A percentile compares a stretch with the other conserved stretches of the same genome.
Conservation (phyloP, 768 basidiomycete species). For the Chalciporus sphaerocephalus region DNA sequence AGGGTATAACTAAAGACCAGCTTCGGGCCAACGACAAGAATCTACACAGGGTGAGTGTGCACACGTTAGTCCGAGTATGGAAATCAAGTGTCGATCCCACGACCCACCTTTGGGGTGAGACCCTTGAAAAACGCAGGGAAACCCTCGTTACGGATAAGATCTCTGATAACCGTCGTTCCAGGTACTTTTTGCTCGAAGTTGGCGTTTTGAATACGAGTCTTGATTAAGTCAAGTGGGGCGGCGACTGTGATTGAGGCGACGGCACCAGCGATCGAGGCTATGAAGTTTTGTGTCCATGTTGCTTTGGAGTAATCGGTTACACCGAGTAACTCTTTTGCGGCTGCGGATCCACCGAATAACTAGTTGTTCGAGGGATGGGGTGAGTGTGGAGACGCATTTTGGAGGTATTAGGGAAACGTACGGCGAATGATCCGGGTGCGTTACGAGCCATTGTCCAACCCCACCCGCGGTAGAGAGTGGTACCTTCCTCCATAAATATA, state of each 20-base stretch:
- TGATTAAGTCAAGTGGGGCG: slow-evolving; percentile 92
- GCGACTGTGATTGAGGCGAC: slow-evolving; percentile 94
- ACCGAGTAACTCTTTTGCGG: slow-evolving; percentile 90
- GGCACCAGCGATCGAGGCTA: slow-evolving; percentile 91
- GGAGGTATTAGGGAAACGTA: slow-evolving; percentile 37
- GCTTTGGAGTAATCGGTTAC: slow-evolving; percentile 88
- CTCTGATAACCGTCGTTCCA: slow-evolving; percentile 77
- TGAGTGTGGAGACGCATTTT: neutral
- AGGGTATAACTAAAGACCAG: slow-evolving; percentile 98
- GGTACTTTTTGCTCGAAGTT: slow-evolving; percentile 87
- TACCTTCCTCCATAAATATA: slow-evolving; percentile 89
- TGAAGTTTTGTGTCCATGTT: slow-evolving; percentile 97
- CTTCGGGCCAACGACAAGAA: slow-evolving; percentile 95
- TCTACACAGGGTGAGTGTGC: slow-evolving; percentile 44
- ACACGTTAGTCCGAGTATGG: neutral
- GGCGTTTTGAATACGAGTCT: slow-evolving; percentile 97
- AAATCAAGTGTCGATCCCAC: neutral
- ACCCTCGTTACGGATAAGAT: slow-evolving; percentile 86
- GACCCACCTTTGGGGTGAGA: slow-evolving; percentile 84
- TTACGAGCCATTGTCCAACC: slow-evolving; percentile 99
- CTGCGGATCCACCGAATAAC: slow-evolving; percentile 96
- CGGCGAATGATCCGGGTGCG: slow-evolving; percentile 92
- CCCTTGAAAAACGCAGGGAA: slow-evolving; percentile 89
- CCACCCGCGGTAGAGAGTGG: slow-evolving; percentile 93
- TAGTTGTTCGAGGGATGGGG: slow-evolving; percentile 27